phyloP scores from a whole-genome alignment of 257 asterid genomes.

The Solanum peruvianum region DNA sequence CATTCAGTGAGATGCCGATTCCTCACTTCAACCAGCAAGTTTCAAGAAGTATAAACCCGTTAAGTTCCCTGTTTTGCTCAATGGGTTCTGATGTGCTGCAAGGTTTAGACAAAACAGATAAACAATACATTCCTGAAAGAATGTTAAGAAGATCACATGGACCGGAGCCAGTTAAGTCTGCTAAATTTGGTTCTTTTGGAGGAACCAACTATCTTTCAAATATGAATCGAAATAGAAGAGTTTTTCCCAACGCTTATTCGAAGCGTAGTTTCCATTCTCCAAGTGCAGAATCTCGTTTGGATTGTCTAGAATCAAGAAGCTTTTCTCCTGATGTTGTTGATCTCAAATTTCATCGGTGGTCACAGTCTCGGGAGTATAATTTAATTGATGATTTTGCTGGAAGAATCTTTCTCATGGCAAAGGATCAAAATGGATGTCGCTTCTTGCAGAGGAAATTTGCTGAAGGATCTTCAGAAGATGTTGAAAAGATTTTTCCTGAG shows the following conservation, averaged over 20 bases:
- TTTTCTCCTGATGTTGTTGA: not conserved
- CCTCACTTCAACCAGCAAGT: not conserved
- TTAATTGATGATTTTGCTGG: not conserved
- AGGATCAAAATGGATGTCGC: conserved; percentile 94
- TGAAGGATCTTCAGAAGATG: conserved; percentile 62
- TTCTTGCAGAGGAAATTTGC: conserved; percentile 79
- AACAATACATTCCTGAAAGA: not conserved
- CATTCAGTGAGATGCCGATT: not conserved
- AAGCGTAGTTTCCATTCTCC: not conserved
- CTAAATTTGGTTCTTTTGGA: not conserved
- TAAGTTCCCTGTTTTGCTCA: not conserved
- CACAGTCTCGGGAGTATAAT: not conserved
- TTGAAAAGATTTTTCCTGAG: conserved; percentile 58
- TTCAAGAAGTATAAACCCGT: not conserved
- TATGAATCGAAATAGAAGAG: not conserved
- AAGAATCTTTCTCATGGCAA: conserved; percentile 35
- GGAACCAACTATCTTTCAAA: not conserved
- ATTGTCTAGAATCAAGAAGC: not conserved
- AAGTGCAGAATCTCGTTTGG: not conserved
- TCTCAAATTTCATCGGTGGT: not conserved
- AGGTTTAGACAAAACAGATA: not conserved
- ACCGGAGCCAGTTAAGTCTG: not conserved
- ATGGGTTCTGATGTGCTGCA: not conserved
- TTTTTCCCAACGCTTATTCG: not conserved
- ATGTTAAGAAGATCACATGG: not conserved